These are phyloP conservation scores for Trapa bicornis DNA, from an alignment of 345 rosid species.

Conservation along the genomic window DNA sequence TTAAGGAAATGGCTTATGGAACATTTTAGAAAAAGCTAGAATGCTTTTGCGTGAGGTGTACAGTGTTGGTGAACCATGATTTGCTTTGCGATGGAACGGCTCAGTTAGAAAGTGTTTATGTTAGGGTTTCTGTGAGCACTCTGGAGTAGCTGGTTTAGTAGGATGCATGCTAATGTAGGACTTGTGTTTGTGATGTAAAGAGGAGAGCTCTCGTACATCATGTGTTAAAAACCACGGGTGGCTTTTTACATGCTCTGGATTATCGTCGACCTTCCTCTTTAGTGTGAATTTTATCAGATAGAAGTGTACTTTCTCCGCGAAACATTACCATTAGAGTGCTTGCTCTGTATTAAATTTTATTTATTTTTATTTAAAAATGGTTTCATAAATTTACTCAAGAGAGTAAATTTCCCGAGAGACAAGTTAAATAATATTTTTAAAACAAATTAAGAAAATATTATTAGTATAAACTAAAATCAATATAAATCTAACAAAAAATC, in stretches of 20 bases:
- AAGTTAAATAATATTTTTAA: too few relatives aligned
- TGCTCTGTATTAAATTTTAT: too few relatives aligned
- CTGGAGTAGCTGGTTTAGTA: not conserved
- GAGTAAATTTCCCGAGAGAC: too few relatives aligned
- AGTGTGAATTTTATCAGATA: not conserved
- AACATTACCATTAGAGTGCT: too few relatives aligned
- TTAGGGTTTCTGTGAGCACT: slow-evolving; percentile 5
- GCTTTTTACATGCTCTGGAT: not conserved
- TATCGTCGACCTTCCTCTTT: not conserved
- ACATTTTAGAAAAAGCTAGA: slow-evolving; percentile 2
- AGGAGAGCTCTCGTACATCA: too few relatives aligned
- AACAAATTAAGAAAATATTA: too few relatives aligned
- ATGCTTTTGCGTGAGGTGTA: slow-evolving; percentile 19
- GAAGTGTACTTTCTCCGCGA: too few relatives aligned
- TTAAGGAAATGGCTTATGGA: not conserved
- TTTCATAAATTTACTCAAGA: too few relatives aligned
- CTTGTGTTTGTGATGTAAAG: too few relatives aligned
- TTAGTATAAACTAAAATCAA: too few relatives aligned
- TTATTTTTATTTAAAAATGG: too few relatives aligned
- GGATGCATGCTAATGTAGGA: not conserved
- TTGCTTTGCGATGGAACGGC: not conserved
- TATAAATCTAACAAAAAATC: too few relatives aligned
- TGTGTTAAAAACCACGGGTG: slow-evolving; percentile 2
- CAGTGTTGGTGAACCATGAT: slow-evolving; percentile 20
- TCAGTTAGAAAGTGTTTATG: slow-evolving; percentile 8